Evolutionary conservation across 768 basidiomycete genomes (phyloP).

Genomic region (Hygrocybe coccinea): DNA sequence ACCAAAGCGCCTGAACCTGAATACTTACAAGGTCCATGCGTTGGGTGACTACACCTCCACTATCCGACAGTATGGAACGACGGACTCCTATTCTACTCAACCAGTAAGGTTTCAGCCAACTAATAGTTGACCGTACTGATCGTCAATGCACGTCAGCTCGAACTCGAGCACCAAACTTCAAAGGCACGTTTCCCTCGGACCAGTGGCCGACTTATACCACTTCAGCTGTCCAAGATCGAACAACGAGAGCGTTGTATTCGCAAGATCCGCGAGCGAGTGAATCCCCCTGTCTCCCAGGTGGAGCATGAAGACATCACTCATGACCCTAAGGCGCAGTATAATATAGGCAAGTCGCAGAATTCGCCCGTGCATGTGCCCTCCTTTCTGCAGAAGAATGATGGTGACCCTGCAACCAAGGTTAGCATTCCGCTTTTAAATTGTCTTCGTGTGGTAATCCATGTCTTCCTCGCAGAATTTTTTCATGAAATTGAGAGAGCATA

Average conservation of each 20-base stretch:
- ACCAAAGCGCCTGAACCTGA: constrained; percentile 16
- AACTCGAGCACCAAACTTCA: constrained; percentile 33
- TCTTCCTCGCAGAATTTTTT: constrained; percentile 13
- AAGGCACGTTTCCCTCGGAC: constrained; percentile 32
- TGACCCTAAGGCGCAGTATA: constrained; percentile 10
- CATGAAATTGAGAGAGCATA: constrained; percentile 19
- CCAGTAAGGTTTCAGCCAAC: constrained; percentile 15
- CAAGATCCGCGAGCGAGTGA: background rate
- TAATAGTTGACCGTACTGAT: constrained; percentile 19
- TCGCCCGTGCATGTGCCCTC: constrained; percentile 4
- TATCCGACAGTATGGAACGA: background rate
- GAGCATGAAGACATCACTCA: background rate
- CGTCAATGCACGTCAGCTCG: constrained; percentile 24
- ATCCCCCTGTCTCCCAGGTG: too few species aligned
- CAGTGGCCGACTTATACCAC: constrained; percentile 13
- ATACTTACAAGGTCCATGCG: constrained; percentile 28
- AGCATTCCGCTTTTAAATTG: background rate
- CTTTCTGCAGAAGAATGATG: constrained; percentile 15
- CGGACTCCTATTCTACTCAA: constrained; percentile 22
- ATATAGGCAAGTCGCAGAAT: constrained; percentile 11
- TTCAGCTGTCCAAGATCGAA: background rate
- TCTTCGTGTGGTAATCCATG: background rate
- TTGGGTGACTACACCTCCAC: constrained; percentile 23
- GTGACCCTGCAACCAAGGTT: constrained; percentile 15
- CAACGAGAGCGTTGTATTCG: background rate